A percentile compares a stretch with the other conserved stretches of the same genome.
phyloP scores from a whole-genome alignment of 768 basidiomycete genomes.

The Xanthoconium stramineum region DNA sequence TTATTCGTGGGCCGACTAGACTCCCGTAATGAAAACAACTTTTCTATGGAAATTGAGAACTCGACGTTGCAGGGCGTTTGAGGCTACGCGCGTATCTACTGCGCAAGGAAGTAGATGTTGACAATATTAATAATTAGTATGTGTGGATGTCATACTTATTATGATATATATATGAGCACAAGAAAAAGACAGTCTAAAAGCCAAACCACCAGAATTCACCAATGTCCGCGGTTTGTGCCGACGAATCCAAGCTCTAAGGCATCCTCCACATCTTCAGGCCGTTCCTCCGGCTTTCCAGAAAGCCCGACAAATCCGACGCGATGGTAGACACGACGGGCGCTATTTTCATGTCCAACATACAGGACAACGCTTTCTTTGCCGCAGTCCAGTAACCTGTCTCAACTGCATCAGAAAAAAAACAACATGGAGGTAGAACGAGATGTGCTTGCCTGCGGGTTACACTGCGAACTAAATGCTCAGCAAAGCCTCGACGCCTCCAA shows the following conservation, averaged over 20 bases:
- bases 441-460: constrained; percentile 42
- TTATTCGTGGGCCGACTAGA: constrained; percentile 31
- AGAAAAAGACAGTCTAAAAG: not conserved
- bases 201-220: constrained; percentile 33
- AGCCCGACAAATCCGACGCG: constrained; percentile 53
- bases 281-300: constrained; percentile 32
- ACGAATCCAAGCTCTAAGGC: constrained; percentile 54
- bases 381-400: constrained; percentile 36
- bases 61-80: too few relatives aligned
- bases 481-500: constrained; percentile 47
- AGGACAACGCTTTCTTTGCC: constrained; percentile 49
- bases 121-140: not conserved
- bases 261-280: constrained; percentile 41
- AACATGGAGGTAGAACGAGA: not conserved
- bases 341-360: constrained; percentile 53
- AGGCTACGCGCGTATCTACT: not conserved
- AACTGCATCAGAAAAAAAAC: not conserved
- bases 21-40: not conserved
- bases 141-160: not conserved
- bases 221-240: constrained; percentile 48
- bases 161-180: not conserved
- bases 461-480: constrained; percentile 47
- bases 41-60: not conserved
- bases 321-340: constrained; percentile 49
- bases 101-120: not conserved